Percentiles rank a stretch among this genome's conserved stretches.
These are phyloP conservation scores for Erigeron canadensis DNA, from an alignment of 129 eudicot species.

Conservation along the genomic window DNA sequence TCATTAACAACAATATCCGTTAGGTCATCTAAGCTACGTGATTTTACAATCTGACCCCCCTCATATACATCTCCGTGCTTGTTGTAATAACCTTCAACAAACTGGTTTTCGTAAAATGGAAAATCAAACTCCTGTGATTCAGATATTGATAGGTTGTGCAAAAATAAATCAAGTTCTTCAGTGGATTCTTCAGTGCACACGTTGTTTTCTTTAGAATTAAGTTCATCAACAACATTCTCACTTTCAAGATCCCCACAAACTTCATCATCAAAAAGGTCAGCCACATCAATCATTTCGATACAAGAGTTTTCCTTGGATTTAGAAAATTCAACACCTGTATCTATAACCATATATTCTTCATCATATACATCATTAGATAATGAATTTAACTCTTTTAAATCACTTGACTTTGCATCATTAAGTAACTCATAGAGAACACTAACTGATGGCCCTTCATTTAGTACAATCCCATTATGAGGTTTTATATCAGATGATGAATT, in stretches of 20 bases:
- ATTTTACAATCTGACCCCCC: constrained; percentile 37
- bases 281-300: constrained; percentile 57
- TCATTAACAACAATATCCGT: constrained; percentile 54
- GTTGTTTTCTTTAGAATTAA: constrained; percentile 18
- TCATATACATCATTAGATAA: constrained; percentile 31
- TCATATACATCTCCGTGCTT: constrained; percentile 9
- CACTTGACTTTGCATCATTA: constrained; percentile 39
- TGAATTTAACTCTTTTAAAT: constrained; percentile 25
- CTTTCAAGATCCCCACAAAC: constrained; percentile 13
- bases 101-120: constrained; percentile 16
- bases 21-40: constrained; percentile 62
- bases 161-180: constrained; percentile 43
- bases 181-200: constrained; percentile 28
- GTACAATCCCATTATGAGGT: constrained; percentile 27
- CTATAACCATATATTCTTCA: constrained; percentile 39
- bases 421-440: constrained; percentile 54
- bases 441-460: constrained; percentile 40
- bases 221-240: constrained; percentile 11
- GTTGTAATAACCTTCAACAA: constrained; percentile 25
- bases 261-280: constrained; percentile 50
- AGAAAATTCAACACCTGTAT: constrained; percentile 44
- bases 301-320: constrained; percentile 31
- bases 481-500: constrained; percentile 37
- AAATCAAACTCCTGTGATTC: constrained; percentile 32
- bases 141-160: constrained; percentile 27